Evolutionary conservation across 75 land plant species (phyloP).

Genomic region (Cupressus sempervirens): DNA sequence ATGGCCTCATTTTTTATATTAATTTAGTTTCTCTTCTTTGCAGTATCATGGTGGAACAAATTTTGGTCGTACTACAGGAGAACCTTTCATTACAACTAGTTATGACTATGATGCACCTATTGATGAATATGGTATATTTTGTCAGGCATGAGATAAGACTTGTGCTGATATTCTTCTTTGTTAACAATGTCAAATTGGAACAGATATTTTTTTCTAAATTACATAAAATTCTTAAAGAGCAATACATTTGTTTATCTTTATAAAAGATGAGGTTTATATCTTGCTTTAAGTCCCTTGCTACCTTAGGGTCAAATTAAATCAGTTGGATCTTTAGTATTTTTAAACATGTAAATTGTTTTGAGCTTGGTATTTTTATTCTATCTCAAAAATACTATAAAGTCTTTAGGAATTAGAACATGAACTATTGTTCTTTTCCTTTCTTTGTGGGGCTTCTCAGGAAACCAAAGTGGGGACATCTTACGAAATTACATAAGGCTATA

Average conservation of each 20-base stretch:
- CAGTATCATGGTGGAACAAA: constrained; percentile 50
- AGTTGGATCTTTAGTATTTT: not conserved
- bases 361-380: not conserved
- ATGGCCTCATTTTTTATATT: not conserved
- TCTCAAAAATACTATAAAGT: not conserved
- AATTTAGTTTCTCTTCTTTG: not conserved
- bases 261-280: not conserved
- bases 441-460: constrained; percentile 48
- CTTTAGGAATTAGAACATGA: not conserved
- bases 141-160: not conserved
- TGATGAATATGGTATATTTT: constrained; percentile 37
- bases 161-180: not conserved
- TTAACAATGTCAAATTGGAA: not conserved
- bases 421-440: not conserved
- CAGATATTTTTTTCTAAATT: not conserved
- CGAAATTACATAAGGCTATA: constrained; percentile 65
- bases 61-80: constrained; percentile 44
- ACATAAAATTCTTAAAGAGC: not conserved
- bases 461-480: constrained; percentile 76
- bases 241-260: not conserved
- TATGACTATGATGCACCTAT: constrained; percentile 49
- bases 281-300: not conserved
- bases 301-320: not conserved
- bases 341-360: not conserved
- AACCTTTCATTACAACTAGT: constrained; percentile 36